Evolutionary conservation across 176 grass and related monocot genomes (phyloP), one percentile per base, ranked within the genome.

Genomic region (Urochloa ruziziensis): DNA sequence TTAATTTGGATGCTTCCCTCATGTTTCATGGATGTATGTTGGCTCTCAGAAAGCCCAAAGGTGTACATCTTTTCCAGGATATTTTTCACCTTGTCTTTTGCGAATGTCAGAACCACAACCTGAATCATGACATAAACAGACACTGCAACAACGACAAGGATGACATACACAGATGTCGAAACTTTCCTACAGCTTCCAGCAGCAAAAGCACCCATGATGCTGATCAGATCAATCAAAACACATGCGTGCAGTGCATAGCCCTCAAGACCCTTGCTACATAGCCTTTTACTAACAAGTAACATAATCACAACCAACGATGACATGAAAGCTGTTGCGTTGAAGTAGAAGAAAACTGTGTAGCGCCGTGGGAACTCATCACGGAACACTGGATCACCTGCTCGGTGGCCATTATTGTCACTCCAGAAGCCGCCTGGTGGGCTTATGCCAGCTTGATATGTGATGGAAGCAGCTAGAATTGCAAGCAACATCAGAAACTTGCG

Each of bases 341-440:
- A 83, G 77, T 84, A 84, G 85, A 87, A 91, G 74, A 91, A 91
- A 7, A 70, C 2, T 48, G 39, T 80, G 67, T 84, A 91, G 32
- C 39, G 85, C n/a, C 25, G 1, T 21, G 7, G 89, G 39, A 75
- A 81, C 52, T 81, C 72, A 10, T 91, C 80, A 47, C 5, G 80
- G 29, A 91, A 75, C 12, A 91, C 68, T 0, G 81, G 10, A 2
- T 74, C 13, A 5, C 90, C 86, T 35, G 90, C 77, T 54, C n/a
- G 51, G 79, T 86, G 73, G 23, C 44, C 49, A 14, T 80, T 42
- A 0, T 24, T 42, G 6, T 92, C 73, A 4, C 13, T 33, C 87
- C 83, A 86, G 39, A 92, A 86, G 33, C 87, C 90, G 34, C 87
- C 82, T 18, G 82, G 90, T 23, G 90, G 90, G 79, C 32, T 79